Percentiles rank a stretch among this genome's conserved stretches.
phyloP scores from a whole-genome alignment of 208 protist species.

The Leishmania major region DNA sequence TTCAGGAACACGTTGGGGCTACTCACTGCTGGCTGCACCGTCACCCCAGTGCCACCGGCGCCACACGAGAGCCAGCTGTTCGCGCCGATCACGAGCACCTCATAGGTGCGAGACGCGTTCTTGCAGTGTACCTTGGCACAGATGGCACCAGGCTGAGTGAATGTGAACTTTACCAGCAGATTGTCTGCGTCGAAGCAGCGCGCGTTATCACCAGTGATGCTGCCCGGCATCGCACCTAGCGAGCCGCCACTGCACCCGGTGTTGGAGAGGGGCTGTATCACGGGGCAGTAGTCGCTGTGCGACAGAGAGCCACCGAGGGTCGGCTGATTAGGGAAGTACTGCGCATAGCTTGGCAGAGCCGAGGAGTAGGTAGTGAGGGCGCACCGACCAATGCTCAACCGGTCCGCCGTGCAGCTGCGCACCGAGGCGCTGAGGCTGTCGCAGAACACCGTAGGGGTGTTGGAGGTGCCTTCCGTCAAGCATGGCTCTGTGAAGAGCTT shows the following conservation, averaged over 20 bases:
- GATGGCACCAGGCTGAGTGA: neutral
- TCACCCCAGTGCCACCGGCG: constrained; percentile 11
- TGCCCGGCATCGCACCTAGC: constrained; percentile 16
- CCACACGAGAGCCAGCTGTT: constrained; percentile 19
- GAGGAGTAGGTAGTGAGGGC: constrained; percentile 14
- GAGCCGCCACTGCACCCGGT: constrained; percentile 17
- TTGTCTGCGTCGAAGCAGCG: constrained; percentile 10
- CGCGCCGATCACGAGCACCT: constrained; percentile 23
- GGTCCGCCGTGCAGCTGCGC: constrained; percentile 43
- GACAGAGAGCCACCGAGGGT: constrained; percentile 22
- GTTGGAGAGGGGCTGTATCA: constrained; percentile 32
- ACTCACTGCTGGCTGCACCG: constrained; percentile 1
- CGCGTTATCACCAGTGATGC: constrained; percentile 2
- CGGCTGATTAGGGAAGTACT: constrained; percentile 43
- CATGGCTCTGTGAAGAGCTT: constrained; percentile 42
- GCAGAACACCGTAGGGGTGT: constrained; percentile 56
- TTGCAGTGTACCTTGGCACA: constrained; percentile 36
- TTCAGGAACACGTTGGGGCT: constrained; percentile 12
- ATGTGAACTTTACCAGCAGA: constrained; percentile 7
- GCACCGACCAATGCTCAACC: constrained; percentile 41
- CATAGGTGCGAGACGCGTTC: constrained; percentile 14
- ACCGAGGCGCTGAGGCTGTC: constrained; percentile 22
- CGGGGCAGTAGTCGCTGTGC: constrained; percentile 66
- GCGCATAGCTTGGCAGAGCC: constrained; percentile 32
- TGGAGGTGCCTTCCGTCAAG: constrained; percentile 29